These are phyloP conservation scores for Mortierella sp. DNA, from an alignment of 371 early-diverging fungal genomes.

Conservation along the genomic window DNA sequence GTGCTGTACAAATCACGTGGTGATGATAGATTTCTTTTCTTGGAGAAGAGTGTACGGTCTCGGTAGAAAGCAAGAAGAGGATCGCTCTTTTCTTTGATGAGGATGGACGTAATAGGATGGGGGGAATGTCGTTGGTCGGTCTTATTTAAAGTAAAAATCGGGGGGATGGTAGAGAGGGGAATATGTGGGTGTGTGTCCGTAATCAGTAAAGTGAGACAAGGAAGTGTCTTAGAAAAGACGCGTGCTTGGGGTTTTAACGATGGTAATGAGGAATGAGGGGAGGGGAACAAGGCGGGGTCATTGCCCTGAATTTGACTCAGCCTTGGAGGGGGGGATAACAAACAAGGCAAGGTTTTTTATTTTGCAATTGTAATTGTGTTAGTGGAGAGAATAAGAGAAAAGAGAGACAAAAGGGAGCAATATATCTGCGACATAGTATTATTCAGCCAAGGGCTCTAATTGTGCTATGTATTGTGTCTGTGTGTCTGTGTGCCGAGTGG, in stretches of 20 bases:
- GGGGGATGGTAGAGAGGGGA: background rate
- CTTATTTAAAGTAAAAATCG: slow-evolving; percentile 3
- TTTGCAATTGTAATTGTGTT: background rate
- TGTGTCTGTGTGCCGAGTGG: slow-evolving; percentile 5
- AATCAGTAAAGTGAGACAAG: slow-evolving; percentile 10
- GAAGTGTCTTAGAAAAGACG: slow-evolving; percentile 18
- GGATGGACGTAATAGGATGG: background rate
- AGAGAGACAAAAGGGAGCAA: slow-evolving; percentile 1
- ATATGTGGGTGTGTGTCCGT: background rate
- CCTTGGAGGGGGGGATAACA: background rate
- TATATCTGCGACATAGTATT: background rate
- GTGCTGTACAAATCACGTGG: background rate
- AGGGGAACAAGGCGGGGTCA: background rate
- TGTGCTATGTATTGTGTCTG: background rate
- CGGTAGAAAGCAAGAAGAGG: background rate
- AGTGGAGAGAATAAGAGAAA: background rate
- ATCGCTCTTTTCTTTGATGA: background rate
- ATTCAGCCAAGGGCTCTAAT: background rate
- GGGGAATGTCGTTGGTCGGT: background rate
- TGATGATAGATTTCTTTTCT: background rate
- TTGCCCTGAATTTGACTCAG: slow-evolving; percentile 5
- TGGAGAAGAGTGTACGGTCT: background rate
- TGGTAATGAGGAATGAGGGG: background rate
- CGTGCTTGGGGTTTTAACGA: background rate
- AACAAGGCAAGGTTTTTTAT: slow-evolving; percentile 6